These are phyloP conservation scores for Apophysomyces variabilis DNA, from an alignment of 371 early-diverging fungal genomes.

Conservation along the genomic window DNA sequence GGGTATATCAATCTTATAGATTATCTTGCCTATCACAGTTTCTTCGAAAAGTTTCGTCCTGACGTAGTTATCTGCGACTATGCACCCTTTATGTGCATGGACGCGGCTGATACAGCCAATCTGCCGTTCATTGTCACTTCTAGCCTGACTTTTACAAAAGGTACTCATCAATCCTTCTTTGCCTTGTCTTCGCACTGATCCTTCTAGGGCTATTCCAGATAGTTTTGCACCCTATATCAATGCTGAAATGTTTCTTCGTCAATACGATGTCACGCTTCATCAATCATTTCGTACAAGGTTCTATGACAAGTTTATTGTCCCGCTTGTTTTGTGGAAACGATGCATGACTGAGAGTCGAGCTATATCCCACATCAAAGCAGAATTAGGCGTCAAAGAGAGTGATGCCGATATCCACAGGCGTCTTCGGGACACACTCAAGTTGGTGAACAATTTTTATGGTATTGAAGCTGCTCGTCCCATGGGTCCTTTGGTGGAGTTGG, in stretches of 20 bases:
- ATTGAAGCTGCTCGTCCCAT: constrained; percentile 32
- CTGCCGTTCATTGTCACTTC: no score
- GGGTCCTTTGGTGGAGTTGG: constrained; percentile 33
- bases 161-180: no score
- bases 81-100: no score
- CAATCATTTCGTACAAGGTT: constrained; percentile 19
- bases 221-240: constrained; percentile 32
- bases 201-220: constrained; percentile 5
- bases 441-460: constrained; percentile 32
- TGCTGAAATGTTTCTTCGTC: constrained; percentile 1
- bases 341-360: no score
- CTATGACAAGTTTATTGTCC: constrained; percentile 21
- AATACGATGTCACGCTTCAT: constrained; percentile 13
- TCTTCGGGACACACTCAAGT: constrained; percentile 22
- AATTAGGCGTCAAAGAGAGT: background rate
- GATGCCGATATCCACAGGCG: background rate
- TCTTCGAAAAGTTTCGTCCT: no score
- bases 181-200: no score
- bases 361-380: background rate
- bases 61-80: no score
- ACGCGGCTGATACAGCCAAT: no score
- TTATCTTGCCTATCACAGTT: no score
- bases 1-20: no score
- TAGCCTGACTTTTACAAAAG: no score
- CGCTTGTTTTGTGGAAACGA: background rate